These are phyloP conservation scores for Lepidium campestre DNA, from an alignment of 441 rosid genomes.

Conservation along the genomic window DNA sequence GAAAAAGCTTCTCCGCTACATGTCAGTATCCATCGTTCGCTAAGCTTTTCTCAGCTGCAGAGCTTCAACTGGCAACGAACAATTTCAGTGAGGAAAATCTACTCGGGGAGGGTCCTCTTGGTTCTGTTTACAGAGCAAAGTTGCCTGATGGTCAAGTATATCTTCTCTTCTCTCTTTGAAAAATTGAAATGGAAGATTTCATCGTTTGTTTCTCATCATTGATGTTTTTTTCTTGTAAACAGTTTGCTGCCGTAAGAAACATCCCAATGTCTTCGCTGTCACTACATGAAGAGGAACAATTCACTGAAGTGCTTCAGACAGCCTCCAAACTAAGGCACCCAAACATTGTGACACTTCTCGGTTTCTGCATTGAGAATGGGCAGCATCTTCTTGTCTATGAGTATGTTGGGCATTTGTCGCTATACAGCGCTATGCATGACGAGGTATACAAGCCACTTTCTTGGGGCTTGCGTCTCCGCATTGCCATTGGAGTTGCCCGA, in stretches of 20 bases:
- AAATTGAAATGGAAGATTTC: neutral
- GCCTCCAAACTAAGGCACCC: constrained; percentile 78
- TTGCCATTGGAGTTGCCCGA: constrained; percentile 82
- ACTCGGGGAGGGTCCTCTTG: constrained; percentile 86
- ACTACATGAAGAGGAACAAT: constrained; percentile 76
- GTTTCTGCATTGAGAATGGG: constrained; percentile 81
- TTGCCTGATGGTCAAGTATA: constrained; percentile 73
- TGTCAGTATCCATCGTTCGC: constrained; percentile 44
- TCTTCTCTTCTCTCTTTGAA: constrained; percentile 4
- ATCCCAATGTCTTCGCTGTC: constrained; percentile 65
- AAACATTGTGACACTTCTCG: constrained; percentile 70
- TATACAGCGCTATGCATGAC: constrained; percentile 63
- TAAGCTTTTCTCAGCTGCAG: constrained; percentile 58
- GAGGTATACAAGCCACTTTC: constrained; percentile 65
- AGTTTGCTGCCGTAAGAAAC: constrained; percentile 78
- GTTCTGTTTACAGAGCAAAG: constrained; percentile 84
- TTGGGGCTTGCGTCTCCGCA: constrained; percentile 71
- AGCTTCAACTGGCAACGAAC: constrained; percentile 76
- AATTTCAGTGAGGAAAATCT: constrained; percentile 71
- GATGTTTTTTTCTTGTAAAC: constrained; percentile 10
- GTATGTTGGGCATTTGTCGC: constrained; percentile 61
- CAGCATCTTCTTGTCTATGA: constrained; percentile 82
- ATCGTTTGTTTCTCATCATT: neutral
- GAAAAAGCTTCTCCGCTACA: constrained; percentile 52
- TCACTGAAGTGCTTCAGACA: constrained; percentile 64